Evolutionary conservation across 2,329 filamentous ascomycete species (phyloP).

Genomic region (Talaromyces sp.): DNA sequence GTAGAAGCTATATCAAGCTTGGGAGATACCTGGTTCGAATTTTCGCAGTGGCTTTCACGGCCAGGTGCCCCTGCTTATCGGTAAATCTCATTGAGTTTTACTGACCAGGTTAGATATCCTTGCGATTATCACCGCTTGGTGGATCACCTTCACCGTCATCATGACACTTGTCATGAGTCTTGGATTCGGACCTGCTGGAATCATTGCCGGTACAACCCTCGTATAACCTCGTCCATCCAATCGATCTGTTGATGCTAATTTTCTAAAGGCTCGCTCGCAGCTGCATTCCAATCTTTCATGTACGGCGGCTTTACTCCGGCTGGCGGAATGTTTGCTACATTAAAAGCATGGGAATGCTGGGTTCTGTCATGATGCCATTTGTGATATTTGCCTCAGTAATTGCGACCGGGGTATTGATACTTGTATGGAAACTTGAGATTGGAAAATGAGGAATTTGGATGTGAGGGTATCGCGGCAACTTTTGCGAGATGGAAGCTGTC

Average conservation of each 20-base stretch:
- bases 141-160: slow-evolving; percentile 5
- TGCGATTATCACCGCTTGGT: slow-evolving; percentile 2
- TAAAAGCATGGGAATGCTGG: background rate
- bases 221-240: too few species aligned
- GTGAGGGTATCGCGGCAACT: background rate
- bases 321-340: background rate
- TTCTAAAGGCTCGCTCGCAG: background rate
- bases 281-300: background rate
- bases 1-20: background rate
- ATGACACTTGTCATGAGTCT: background rate
- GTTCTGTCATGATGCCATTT: background rate
- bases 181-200: slow-evolving; percentile 1
- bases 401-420: background rate
- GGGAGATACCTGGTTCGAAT: background rate
- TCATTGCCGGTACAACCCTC: background rate
- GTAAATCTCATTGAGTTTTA: background rate
- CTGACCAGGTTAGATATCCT: background rate
- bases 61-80: background rate
- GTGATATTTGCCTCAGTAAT: background rate
- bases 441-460: background rate
- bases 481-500: background rate
- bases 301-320: background rate
- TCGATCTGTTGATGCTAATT: background rate
- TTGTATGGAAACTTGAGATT: background rate
- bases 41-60: background rate